Evolutionary conservation across 805 yeast species (phyloP).

Genomic region (Candida maltosa): DNA sequence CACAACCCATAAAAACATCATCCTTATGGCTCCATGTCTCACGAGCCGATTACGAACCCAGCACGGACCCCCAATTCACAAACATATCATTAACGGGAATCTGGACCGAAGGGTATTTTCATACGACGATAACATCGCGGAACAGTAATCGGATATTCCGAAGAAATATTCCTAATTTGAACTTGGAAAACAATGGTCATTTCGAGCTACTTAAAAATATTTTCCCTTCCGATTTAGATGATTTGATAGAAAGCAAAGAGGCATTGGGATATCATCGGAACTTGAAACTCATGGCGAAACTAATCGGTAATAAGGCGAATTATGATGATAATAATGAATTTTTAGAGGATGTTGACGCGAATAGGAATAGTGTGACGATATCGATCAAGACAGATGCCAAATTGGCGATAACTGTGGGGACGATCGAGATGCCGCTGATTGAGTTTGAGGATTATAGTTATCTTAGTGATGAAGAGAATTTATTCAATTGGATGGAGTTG

Average conservation of each 20-base stretch:
- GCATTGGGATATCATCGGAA: constrained; percentile 9
- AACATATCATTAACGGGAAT: constrained; percentile 15
- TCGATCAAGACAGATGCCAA: constrained; percentile 19
- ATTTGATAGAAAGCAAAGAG: constrained; percentile 5
- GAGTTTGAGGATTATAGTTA: constrained; percentile 15
- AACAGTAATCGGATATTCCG: constrained; percentile 7
- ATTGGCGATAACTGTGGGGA: constrained; percentile 24
- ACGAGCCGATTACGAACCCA: constrained; percentile 5
- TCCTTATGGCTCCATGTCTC: constrained; percentile 15
- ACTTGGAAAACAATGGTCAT: constrained; percentile 5
- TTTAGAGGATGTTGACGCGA: constrained; percentile 17
- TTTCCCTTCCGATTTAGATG: constrained; percentile 14
- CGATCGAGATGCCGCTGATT: constrained; percentile 15
- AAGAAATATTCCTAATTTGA: constrained; percentile 3
- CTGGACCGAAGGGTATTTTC: constrained; percentile 20
- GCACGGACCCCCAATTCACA: constrained; percentile 7
- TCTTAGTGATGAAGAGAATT: constrained; percentile 13
- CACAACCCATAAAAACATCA: constrained; percentile 11
- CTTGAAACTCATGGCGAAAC: constrained; percentile 15
- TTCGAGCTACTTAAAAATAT: constrained; percentile 10
- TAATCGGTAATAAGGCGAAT: constrained; percentile 18
- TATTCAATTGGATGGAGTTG: constrained; percentile 26
- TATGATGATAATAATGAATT: constrained; percentile 18
- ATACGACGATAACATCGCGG: constrained; percentile 10
- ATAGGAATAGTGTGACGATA: constrained; percentile 13